These are phyloP conservation scores for Asterionellopsis glacialis DNA, from an alignment of 108 stramenopile species.

Conservation along the genomic window DNA sequence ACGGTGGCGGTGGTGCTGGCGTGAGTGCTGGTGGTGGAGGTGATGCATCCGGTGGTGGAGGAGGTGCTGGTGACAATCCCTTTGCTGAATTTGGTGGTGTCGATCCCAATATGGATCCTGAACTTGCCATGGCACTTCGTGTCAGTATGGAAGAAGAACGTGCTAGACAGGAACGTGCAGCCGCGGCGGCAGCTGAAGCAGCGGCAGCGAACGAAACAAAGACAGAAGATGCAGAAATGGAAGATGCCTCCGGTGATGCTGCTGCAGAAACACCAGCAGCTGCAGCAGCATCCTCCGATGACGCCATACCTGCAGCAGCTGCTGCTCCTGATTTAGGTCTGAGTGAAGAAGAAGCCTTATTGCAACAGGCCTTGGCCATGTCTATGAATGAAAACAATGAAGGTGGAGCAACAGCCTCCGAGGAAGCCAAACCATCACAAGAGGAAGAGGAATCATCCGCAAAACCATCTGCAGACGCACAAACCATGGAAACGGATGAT, in stretches of 20 bases:
- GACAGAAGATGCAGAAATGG: conserved; percentile 34
- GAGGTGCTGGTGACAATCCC: conserved; percentile 52
- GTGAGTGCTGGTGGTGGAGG: conserved; percentile 35
- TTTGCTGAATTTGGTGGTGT: conserved; percentile 92
- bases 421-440: conserved; percentile 4
- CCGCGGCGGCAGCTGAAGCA: conserved; percentile 42
- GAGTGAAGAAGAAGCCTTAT: conserved; percentile 79
- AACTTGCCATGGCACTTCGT: conserved; percentile 96
- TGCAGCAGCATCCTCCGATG: not conserved
- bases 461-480: conserved; percentile 9
- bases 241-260: conserved; percentile 5
- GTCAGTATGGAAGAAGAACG: conserved; percentile 98
- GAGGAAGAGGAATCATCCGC: conserved; percentile 20
- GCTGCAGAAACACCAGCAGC: not conserved
- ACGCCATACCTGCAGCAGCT: conserved; percentile 8
- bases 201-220: conserved; percentile 9
- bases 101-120: conserved; percentile 98
- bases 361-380: conserved; percentile 97
- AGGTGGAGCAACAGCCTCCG: conserved; percentile 19
- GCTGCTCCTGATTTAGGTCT: conserved; percentile 37
- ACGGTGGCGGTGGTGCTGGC: conserved; percentile 25
- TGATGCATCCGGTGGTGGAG: conserved; percentile 42
- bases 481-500: conserved; percentile 32
- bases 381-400: conserved; percentile 88
- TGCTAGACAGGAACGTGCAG: conserved; percentile 64